phyloP scores from a whole-genome alignment of 2,329 filamentous ascomycete species.

The Fusarium floridanum region DNA sequence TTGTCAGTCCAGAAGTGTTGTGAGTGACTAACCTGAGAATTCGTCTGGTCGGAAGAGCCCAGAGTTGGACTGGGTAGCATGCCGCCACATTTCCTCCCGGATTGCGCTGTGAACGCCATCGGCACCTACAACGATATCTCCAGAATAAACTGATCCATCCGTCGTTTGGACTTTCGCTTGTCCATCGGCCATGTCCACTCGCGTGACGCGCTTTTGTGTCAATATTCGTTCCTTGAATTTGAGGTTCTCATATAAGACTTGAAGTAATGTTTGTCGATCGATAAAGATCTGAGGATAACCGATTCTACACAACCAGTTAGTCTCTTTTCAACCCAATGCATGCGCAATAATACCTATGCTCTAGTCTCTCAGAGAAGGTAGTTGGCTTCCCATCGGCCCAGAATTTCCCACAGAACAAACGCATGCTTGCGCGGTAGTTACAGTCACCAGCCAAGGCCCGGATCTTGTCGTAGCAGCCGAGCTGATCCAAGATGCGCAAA shows the following conservation, averaged over 20 bases:
- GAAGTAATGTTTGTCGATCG: slow-evolving; percentile 52
- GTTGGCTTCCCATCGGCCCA: not conserved
- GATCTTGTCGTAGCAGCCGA: not conserved
- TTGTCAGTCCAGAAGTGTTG: accelerated
- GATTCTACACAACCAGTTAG: slow-evolving; percentile 22
- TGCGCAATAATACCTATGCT: not conserved
- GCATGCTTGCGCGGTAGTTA: not conserved
- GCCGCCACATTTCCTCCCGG: slow-evolving; percentile 48
- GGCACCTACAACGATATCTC: slow-evolving; percentile 54
- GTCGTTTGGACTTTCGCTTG: not conserved
- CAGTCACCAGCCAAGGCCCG: not conserved
- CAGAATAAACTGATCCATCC: slow-evolving; percentile 34
- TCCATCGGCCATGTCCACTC: not conserved
- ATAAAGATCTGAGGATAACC: slow-evolving; percentile 52
- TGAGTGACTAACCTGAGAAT: slow-evolving; percentile 9
- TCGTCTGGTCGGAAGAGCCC: slow-evolving; percentile 23
- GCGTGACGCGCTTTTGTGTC: slow-evolving; percentile 23
- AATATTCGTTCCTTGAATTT: slow-evolving; percentile 44
- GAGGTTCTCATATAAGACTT: slow-evolving; percentile 51
- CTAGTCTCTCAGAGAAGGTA: not conserved
- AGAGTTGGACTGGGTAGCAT: slow-evolving; percentile 1
- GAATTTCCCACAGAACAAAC: too few relatives aligned
- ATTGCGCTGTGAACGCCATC: slow-evolving; percentile 58
- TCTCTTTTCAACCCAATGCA: too few relatives aligned
- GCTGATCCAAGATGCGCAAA: slow-evolving; percentile 61